Percentiles rank a stretch among this genome's conserved stretches.
Evolutionary conservation across 768 basidiomycete species (phyloP).

Genomic region (Ramaria rubella): DNA sequence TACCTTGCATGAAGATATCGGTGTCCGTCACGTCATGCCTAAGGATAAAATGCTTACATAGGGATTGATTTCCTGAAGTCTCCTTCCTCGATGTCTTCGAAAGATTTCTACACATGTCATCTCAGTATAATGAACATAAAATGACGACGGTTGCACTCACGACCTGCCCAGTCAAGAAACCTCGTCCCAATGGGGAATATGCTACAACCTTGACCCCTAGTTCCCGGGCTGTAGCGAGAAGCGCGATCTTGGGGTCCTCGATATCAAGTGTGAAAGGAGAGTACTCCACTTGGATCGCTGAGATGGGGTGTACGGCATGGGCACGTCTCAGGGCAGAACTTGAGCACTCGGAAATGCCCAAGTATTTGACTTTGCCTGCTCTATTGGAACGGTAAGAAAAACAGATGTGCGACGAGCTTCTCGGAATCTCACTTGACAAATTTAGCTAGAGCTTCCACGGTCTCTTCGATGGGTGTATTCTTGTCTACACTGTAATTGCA

Average conservation of each 20-base stretch:
- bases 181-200: constrained; percentile 48
- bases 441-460: constrained; percentile 23
- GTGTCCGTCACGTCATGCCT: constrained; percentile 10
- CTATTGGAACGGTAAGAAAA: no score
- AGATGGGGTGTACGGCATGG: constrained; percentile 42
- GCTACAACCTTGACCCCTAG: constrained; percentile 44
- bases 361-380: constrained; percentile 40
- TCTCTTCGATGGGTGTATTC: constrained; percentile 6
- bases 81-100: constrained; percentile 32
- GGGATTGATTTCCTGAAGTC: constrained; percentile 35
- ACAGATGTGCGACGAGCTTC: no score
- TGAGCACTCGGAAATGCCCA: constrained; percentile 50
- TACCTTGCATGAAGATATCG: constrained; percentile 7
- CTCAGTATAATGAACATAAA: neutral
- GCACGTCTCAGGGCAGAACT: constrained; percentile 43
- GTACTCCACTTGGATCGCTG: constrained; percentile 46
- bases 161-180: constrained; percentile 41
- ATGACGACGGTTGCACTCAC: constrained; percentile 21
- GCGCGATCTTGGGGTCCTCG: constrained; percentile 35
- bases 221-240: constrained; percentile 42
- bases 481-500: neutral
- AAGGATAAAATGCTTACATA: constrained; percentile 16
- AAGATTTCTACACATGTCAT: constrained; percentile 26
- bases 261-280: constrained; percentile 44
- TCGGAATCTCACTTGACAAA: constrained; percentile 29